A percentile compares a stretch with the other conserved stretches of the same genome.
Conservation (phyloP, 2,329 filamentous ascomycete species). For the Pseudovirgaria hyperparasitica region DNA sequence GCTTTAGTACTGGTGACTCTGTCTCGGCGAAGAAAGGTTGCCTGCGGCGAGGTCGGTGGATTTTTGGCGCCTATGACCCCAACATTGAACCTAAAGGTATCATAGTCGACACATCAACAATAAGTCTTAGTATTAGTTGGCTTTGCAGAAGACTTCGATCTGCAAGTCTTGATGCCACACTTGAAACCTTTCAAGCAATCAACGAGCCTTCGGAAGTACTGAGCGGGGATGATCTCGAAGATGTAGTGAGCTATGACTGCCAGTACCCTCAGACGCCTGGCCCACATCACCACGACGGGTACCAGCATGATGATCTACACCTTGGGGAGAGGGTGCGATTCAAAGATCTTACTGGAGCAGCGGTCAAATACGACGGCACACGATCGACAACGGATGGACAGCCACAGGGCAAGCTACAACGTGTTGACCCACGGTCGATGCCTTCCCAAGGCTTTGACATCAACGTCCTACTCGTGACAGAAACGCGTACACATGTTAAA, state of each 20-base stretch:
- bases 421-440: conserved; percentile 33
- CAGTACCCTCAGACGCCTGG: conserved; percentile 20
- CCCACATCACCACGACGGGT: conserved; percentile 13
- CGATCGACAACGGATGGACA: conserved; percentile 13
- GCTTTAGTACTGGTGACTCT: conserved; percentile 34
- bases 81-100: conserved; percentile 37
- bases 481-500: conserved; percentile 35
- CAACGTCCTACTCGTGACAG: conserved; percentile 42
- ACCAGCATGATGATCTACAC: conserved; percentile 25
- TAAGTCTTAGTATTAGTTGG: conserved; percentile 39
- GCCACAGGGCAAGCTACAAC: conserved; percentile 29
- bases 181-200: conserved; percentile 5
- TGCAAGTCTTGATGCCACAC: conserved; percentile 9
- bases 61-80: conserved; percentile 38
- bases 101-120: conserved; percentile 37
- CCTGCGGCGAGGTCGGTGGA: conserved; percentile 39
- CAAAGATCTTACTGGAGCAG: conserved; percentile 37
- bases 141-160: conserved; percentile 30
- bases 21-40: conserved; percentile 40
- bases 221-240: conserved; percentile 28
- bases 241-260: conserved; percentile 29
- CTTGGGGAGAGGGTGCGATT: conserved; percentile 42
- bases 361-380: conserved; percentile 36
- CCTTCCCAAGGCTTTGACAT: conserved; percentile 45
- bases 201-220: conserved; percentile 19